Percentiles rank a stretch among this genome's conserved stretches.
These are phyloP conservation scores for Fusarium agapanthi DNA, from an alignment of 2,329 filamentous ascomycete genomes.

Conservation along the genomic window DNA sequence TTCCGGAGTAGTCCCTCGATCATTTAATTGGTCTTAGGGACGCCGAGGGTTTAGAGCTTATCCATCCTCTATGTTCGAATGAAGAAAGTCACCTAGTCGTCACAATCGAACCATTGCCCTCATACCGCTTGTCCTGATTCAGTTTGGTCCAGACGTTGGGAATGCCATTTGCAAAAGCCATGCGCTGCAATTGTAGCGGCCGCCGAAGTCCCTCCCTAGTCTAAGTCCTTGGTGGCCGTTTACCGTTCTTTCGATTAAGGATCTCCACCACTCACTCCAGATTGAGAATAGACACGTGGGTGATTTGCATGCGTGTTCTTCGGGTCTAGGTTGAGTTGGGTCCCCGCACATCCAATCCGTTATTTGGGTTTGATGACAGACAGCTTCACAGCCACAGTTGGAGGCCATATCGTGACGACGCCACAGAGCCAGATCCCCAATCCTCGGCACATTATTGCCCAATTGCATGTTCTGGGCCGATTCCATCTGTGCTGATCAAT, in stretches of 20 bases:
- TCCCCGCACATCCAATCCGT: constrained; percentile 2
- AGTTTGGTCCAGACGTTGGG: constrained; percentile 31
- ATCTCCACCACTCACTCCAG: constrained; percentile 30
- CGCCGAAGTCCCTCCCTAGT: constrained; percentile 31
- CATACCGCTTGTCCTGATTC: constrained; percentile 32
- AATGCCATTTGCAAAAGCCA: constrained; percentile 33
- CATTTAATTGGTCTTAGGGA: constrained; percentile 11
- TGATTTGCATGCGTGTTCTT: constrained; percentile 23
- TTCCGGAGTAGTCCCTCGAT: constrained; percentile 11
- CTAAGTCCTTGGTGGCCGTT: constrained; percentile 15
- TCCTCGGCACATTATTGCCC: not conserved
- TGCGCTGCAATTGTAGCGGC: constrained; percentile 29
- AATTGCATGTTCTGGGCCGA: not conserved
- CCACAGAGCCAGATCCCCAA: constrained; percentile 26
- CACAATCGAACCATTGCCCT: constrained; percentile 41
- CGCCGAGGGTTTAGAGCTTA: constrained; percentile 11
- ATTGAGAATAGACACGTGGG: constrained; percentile 32
- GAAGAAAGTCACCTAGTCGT: constrained; percentile 16
- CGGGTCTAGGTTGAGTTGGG: not conserved
- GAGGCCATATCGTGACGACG: constrained; percentile 23
- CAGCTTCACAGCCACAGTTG: constrained; percentile 26
- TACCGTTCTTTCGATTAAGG: constrained; percentile 12
- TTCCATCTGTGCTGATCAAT: constrained; percentile 6
- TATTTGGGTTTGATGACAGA: not conserved
- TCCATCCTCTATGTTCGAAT: constrained; percentile 9